Base-by-base conservation (phyloP, 768 basidiomycete species). In the Gelatoporia subvermispora region DNA sequence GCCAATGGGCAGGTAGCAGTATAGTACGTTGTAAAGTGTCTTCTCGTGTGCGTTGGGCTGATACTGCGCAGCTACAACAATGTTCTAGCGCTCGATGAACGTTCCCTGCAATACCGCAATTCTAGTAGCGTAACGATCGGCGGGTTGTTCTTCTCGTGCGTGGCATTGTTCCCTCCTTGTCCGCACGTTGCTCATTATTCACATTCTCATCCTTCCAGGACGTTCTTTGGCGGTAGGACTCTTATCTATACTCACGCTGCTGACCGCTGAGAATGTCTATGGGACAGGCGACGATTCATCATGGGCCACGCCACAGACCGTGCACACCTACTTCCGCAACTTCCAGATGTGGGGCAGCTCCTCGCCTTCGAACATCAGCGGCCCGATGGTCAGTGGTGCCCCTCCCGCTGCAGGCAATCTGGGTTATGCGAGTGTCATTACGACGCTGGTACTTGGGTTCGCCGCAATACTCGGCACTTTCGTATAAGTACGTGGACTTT, bases 131-230 rank as follows among this genome's bases (percentile, higher is more conserved):
- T 93, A 21, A 61, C 68, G 8, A 74, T 79, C 8, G 82, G 81
- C 28, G 89, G 91, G 8, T 64, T 92, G 41, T 91, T 79, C 68
- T 87, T 93, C 65, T 91, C 89, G 81, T 85, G 49, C 65, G 82
- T 65, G 4, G 24, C 28, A 11, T 49, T 7, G 47, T 22, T 53
- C 34, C 17, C n/a, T 42, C 31, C 44, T 2, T 34, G 41, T 7
- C 13, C 51, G 38, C 24, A 23, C 40, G 28, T 48, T 52, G 18
- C 47, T 39, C 43, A 42, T 43, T 18, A 23, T 36, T 36, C 43
- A 44, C 21, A 10, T 24, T 47, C 10, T 24, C 22, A 13, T 41
- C 4, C 41, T 8, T 8, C n/a, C 51, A 86, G 85, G 28, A 89
- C 87, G 18, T 91, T 92, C 71, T 92, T 90, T 60, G 89, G 88